phyloP scores from a whole-genome alignment of 2,329 filamentous ascomycete species.

The Lecanoromycetidae sp. region DNA sequence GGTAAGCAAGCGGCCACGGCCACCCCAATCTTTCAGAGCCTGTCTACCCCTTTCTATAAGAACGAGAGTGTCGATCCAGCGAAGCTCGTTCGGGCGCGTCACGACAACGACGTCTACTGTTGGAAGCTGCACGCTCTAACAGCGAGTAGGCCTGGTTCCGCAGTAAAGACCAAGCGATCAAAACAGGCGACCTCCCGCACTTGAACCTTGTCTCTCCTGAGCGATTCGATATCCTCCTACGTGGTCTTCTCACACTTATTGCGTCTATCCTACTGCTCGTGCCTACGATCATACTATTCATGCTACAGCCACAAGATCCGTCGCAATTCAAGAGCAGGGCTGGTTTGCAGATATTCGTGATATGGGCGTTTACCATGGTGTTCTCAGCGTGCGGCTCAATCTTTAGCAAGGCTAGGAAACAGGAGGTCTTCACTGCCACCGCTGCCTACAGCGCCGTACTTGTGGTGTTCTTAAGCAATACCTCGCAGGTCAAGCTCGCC shows the following conservation, averaged over 20 bases:
- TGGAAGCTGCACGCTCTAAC: background rate
- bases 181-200: background rate
- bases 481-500: background rate
- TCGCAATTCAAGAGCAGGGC: background rate
- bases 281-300: conserved; percentile 6
- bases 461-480: conserved; percentile 14
- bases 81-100: background rate
- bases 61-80: background rate
- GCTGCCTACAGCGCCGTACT: conserved; percentile 15
- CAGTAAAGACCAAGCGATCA: background rate
- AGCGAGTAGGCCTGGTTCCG: conserved; percentile 3
- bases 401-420: conserved; percentile 10
- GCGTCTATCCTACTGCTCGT: background rate
- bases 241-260: conserved; percentile 3
- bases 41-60: background rate
- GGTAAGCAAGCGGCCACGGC: background rate
- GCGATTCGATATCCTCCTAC: conserved; percentile 1
- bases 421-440: conserved; percentile 13
- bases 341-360: background rate
- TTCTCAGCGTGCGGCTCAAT: conserved; percentile 4
- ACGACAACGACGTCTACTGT: too few relatives aligned
- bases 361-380: background rate
- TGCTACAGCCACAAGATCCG: conserved; percentile 1
- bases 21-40: background rate
- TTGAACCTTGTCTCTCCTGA: conserved; percentile 5